Conservation (phyloP, 2,329 filamentous ascomycete species). For the Zelopaecilomyces penicillatus region DNA sequence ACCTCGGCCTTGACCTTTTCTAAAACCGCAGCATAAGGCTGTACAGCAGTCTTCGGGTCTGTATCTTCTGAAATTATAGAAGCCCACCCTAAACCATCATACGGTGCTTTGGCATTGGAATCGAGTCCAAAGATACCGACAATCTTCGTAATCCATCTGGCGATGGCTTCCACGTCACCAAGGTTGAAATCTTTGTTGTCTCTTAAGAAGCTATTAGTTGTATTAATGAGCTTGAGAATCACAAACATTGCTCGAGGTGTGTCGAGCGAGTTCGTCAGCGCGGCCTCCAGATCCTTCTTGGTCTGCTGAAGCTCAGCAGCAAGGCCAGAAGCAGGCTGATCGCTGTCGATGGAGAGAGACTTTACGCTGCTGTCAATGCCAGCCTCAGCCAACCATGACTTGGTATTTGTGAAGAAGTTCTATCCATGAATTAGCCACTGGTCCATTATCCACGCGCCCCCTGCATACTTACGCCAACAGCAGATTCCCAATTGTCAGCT, state of each 20-base stretch:
- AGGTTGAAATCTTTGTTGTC: constrained; percentile 39
- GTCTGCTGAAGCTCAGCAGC: constrained; percentile 41
- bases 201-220: constrained; percentile 58
- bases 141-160: constrained; percentile 74
- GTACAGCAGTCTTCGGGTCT: constrained; percentile 37
- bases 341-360: constrained; percentile 29
- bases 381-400: constrained; percentile 43
- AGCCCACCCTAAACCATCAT: constrained; percentile 50
- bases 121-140: constrained; percentile 80
- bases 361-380: constrained; percentile 26
- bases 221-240: constrained; percentile 70
- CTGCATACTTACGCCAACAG: constrained; percentile 49
- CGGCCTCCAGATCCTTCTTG: constrained; percentile 45
- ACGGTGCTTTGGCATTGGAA: constrained; percentile 45
- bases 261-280: constrained; percentile 79
- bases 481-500: constrained; percentile 71
- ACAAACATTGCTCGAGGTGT: constrained; percentile 70
- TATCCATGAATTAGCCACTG: constrained; percentile 18
- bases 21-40: constrained; percentile 39
- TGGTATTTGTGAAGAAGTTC: constrained; percentile 53
- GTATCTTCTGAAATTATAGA: constrained; percentile 31
- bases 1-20: constrained; percentile 38
- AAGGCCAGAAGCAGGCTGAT: constrained; percentile 23
- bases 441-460: not conserved
- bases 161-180: constrained; percentile 46